phyloP scores from a whole-genome alignment of 1,284 basidiomycete genomes.

The Thecaphora frezii region DNA sequence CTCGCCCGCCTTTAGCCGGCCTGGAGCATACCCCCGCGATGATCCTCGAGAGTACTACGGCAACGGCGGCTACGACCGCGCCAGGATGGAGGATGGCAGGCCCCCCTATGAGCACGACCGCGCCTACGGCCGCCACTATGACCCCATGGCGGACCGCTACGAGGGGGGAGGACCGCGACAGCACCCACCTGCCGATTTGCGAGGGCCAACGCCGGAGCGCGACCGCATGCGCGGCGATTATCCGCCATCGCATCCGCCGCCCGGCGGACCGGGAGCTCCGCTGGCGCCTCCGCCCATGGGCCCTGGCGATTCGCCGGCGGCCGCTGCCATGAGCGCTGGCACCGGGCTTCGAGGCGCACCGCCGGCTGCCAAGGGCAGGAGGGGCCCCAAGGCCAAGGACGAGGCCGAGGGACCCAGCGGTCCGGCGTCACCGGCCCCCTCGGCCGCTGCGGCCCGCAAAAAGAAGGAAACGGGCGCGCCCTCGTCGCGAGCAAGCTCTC shows the following conservation, averaged over 20 bases:
- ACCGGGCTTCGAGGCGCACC: too few relatives aligned
- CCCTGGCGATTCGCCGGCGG: too few relatives aligned
- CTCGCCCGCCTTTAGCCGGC: slow-evolving; percentile 32
- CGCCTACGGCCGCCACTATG: slow-evolving; percentile 14
- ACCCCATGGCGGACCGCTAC: slow-evolving; percentile 18
- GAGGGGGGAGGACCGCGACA: slow-evolving; percentile 8
- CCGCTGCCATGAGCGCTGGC: too few relatives aligned
- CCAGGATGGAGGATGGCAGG: slow-evolving; percentile 23
- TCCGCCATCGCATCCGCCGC: slow-evolving; percentile 8
- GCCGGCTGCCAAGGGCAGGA: slow-evolving; percentile 20
- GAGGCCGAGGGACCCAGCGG: slow-evolving; percentile 21
- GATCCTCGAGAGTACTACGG: slow-evolving; percentile 33
- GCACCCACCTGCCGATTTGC: slow-evolving; percentile 14
- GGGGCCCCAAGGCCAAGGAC: slow-evolving; percentile 29
- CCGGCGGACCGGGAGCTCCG: slow-evolving; percentile 15
- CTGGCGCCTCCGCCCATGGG: too few relatives aligned
- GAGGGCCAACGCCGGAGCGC: slow-evolving; percentile 29
- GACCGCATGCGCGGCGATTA: slow-evolving; percentile 24
- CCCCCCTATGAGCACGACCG: slow-evolving; percentile 25
- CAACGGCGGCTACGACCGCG: slow-evolving; percentile 28
- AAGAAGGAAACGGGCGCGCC: slow-evolving; percentile 20
- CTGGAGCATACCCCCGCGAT: slow-evolving; percentile 32
- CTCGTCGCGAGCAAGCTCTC: slow-evolving; percentile 31
- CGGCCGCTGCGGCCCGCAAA: slow-evolving; percentile 14
- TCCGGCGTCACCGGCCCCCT: slow-evolving; percentile 29